Base-by-base conservation (phyloP, 169 alveolate species). In the Besnoitia besnoiti region DNA sequence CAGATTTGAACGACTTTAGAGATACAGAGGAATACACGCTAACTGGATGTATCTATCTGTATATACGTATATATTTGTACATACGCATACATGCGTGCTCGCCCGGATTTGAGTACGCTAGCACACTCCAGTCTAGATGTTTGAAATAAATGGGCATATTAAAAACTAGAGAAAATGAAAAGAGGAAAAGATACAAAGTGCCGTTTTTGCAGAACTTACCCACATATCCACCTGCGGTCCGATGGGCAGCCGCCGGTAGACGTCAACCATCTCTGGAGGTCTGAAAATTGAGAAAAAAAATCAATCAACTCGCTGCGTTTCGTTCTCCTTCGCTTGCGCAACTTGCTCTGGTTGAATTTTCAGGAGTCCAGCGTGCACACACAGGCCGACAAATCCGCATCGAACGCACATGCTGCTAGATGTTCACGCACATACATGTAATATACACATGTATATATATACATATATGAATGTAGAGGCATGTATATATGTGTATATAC, bases 211-310 rank as follows among this genome's bases (percentile, higher is more conserved):
- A 21, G 44, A 40, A 27, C 87, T 27, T 59, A 91, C 95, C 99
- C 98, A 97, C 30, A 96, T 91, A 90, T 97, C 98, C 27, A 95
- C 98, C 94, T 96, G 95, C 55, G 94, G 93, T 88, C 95, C 94
- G 27, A 97, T 96, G 24, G 82, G 90, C 85, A 85, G 93, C 73
- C 92, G 85, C 24, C 90, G 90, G 85, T 95, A 95, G 50, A 95
- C 95, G 93, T 97, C 99, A 24, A 96, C 95, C 98, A 97, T 97
- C 93, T 97, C 98, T 16, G 99, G 99, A 12, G 99, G 55, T 84
- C 94, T 90, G 61, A 27, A 42, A 24, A 8, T 33, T 50, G 27
- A 27, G 21, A 14, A 37, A 37, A 35, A 35, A 33, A 46, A 49
- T 35, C 50, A 5, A 21, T 5, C n/a, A 8, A 19, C 67, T 19